A percentile compares a stretch with the other conserved stretches of the same genome.
Conservation (phyloP, 2,329 filamentous ascomycete genomes). For the Phoma sp. region DNA sequence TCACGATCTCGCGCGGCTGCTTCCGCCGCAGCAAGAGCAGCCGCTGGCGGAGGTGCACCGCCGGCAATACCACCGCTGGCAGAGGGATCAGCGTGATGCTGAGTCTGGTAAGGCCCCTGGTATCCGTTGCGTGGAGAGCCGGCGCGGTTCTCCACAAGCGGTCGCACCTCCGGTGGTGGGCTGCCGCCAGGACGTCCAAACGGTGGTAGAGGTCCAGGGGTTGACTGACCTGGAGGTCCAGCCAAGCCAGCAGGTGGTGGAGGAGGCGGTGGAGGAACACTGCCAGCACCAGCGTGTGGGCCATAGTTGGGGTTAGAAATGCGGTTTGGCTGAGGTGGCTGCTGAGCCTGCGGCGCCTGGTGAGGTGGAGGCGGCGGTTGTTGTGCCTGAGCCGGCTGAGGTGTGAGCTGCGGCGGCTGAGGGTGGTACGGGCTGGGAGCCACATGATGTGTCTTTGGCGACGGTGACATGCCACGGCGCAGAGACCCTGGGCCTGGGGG, state of each 20-base stretch:
- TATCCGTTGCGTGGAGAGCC: conserved; percentile 92
- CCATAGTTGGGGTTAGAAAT: conserved; percentile 58
- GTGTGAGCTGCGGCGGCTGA: conserved; percentile 55
- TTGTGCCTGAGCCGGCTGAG: conserved; percentile 60
- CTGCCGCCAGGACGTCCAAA: conserved; percentile 80
- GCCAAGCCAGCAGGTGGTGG: conserved; percentile 61
- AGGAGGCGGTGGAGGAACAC: conserved; percentile 64
- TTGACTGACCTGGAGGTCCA: conserved; percentile 61
- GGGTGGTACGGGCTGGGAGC: conserved; percentile 61
- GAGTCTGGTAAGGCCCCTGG: conserved; percentile 72
- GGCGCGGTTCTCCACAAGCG: conserved; percentile 82
- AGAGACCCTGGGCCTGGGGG: conserved; percentile 51
- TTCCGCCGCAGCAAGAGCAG: conserved; percentile 72
- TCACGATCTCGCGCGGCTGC: conserved; percentile 71
- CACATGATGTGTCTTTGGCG: conserved; percentile 65
- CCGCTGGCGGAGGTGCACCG: conserved; percentile 71
- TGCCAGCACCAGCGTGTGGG: conserved; percentile 48
- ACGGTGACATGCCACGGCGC: conserved; percentile 63
- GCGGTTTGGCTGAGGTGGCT: conserved; percentile 53
- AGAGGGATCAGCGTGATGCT: conserved; percentile 73
- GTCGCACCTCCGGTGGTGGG: conserved; percentile 83
- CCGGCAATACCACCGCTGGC: conserved; percentile 68
- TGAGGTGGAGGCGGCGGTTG: conserved; percentile 49
- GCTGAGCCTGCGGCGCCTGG: conserved; percentile 34
- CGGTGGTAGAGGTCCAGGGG: conserved; percentile 62